phyloP scores from a whole-genome alignment of 2,329 filamentous ascomycete genomes.

The Cercospora zeina region DNA sequence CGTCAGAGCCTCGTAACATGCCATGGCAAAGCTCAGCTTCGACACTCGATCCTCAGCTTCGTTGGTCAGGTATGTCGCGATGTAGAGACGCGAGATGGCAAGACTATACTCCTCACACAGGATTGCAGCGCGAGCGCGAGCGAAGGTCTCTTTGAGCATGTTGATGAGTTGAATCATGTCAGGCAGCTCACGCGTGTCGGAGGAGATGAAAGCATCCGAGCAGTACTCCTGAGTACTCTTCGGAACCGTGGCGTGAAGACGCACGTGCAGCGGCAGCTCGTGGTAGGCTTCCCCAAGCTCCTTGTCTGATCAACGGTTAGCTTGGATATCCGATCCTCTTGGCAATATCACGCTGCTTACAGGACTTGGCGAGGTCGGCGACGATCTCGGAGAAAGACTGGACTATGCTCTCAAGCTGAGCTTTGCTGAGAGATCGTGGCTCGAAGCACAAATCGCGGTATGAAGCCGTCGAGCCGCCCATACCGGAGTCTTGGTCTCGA shows the following conservation, averaged over 20 bases:
- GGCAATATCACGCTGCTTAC: not conserved
- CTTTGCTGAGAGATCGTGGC: constrained; percentile 11
- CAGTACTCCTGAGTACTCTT: constrained; percentile 13
- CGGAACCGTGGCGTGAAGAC: not conserved
- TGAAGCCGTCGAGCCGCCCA: constrained; percentile 11
- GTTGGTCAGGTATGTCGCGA: constrained; percentile 6
- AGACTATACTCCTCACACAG: constrained; percentile 15
- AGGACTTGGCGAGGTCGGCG: constrained; percentile 10
- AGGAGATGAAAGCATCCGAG: constrained; percentile 14
- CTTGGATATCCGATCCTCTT: not conserved
- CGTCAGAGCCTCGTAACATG: not conserved
- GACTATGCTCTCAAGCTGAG: constrained; percentile 6
- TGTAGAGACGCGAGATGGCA: constrained; percentile 5
- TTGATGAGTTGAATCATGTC: constrained; percentile 21
- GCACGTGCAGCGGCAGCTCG: constrained; percentile 20
- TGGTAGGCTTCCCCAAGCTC: constrained; percentile 18
- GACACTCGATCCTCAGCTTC: constrained; percentile 7
- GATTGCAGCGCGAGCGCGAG: constrained; percentile 18
- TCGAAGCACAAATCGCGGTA: constrained; percentile 15
- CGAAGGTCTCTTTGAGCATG: constrained; percentile 16
- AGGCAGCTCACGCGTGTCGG: constrained; percentile 21
- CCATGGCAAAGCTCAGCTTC: constrained; percentile 3
- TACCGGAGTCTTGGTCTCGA: constrained; percentile 1
- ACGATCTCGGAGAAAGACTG: constrained; percentile 10
- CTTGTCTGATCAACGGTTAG: constrained; percentile 7